These are phyloP conservation scores for Boletus rufocinnamomeus DNA, from an alignment of 768 basidiomycete genomes.

Conservation along the genomic window DNA sequence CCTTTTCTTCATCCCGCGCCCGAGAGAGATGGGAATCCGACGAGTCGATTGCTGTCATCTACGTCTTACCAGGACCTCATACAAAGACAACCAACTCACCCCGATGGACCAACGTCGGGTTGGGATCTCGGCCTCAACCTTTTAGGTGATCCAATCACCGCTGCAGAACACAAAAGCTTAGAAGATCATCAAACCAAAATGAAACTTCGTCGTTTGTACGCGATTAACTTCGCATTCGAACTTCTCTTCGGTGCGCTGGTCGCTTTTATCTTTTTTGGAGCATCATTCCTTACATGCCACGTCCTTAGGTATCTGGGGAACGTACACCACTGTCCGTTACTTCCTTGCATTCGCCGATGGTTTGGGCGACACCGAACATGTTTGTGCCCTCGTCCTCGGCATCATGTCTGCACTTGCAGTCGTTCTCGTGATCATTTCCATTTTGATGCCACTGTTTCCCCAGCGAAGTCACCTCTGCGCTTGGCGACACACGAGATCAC, in stretches of 20 bases:
- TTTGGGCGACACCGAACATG: constrained; percentile 43
- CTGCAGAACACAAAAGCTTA: constrained; percentile 33
- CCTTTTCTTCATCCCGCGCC: constrained; percentile 23
- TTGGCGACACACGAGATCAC: constrained; percentile 15
- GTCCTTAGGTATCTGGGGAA: constrained; percentile 54
- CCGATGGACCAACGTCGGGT: constrained; percentile 35
- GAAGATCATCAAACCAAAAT: constrained; percentile 32
- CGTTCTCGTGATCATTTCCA: constrained; percentile 36
- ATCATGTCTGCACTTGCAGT: constrained; percentile 26
- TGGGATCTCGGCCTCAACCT: constrained; percentile 36
- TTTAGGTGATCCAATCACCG: constrained; percentile 34
- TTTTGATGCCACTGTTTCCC: constrained; percentile 42
- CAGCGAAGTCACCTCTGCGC: constrained; percentile 19
- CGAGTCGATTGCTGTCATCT: constrained; percentile 20
- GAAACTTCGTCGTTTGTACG: constrained; percentile 38
- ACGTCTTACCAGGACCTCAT: constrained; percentile 40
- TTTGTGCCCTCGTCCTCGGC: constrained; percentile 34
- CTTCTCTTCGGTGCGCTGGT: constrained; percentile 39
- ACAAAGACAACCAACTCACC: constrained; percentile 45
- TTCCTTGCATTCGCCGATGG: constrained; percentile 56
- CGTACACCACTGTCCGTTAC: constrained; percentile 66
- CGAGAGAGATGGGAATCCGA: constrained; percentile 18
- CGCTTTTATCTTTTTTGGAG: constrained; percentile 2
- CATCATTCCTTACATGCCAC: neutral
- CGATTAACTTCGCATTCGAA: constrained; percentile 32